A percentile compares a stretch with the other conserved stretches of the same genome.
These are phyloP conservation scores for Sclerotiophoma versabilis DNA, from an alignment of 2,329 filamentous ascomycete genomes.

Conservation along the genomic window DNA sequence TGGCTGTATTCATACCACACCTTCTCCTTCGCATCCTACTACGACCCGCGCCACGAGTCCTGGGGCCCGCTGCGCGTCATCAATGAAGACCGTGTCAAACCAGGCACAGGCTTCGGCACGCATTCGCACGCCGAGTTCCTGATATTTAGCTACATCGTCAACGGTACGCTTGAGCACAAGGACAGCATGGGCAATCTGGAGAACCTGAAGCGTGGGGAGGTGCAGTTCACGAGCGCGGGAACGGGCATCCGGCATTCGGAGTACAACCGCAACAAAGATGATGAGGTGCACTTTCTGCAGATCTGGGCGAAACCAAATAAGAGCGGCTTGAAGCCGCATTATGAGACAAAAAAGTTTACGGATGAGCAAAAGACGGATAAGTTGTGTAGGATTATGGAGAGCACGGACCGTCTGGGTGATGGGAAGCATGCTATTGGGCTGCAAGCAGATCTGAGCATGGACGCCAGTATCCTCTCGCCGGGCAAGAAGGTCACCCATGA, in stretches of 20 bases:
- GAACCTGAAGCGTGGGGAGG: slow-evolving; percentile 80
- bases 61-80: slow-evolving; percentile 84
- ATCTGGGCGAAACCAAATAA: slow-evolving; percentile 88
- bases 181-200: slow-evolving; percentile 77
- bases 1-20: slow-evolving; percentile 90
- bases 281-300: slow-evolving; percentile 83
- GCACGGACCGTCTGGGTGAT: slow-evolving; percentile 68
- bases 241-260: slow-evolving; percentile 82
- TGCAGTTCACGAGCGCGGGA: slow-evolving; percentile 90
- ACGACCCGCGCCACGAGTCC: slow-evolving; percentile 69
- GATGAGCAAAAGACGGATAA: slow-evolving; percentile 75
- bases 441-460: slow-evolving; percentile 85
- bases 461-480: slow-evolving; percentile 74
- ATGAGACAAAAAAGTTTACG: slow-evolving; percentile 75
- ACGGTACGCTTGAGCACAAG: slow-evolving; percentile 84
- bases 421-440: slow-evolving; percentile 78
- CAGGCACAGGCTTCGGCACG: slow-evolving; percentile 79
- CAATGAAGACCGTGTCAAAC: slow-evolving; percentile 84
- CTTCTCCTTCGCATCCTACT: slow-evolving; percentile 79
- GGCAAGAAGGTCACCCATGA: slow-evolving; percentile 73
- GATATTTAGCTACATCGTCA: slow-evolving; percentile 89
- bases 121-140: slow-evolving; percentile 87
- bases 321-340: slow-evolving; percentile 73
- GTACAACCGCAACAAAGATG: slow-evolving; percentile 74
- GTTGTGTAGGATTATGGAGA: slow-evolving; percentile 79